Percentiles rank a stretch among this genome's conserved stretches.
These are phyloP conservation scores for Chondrus crispus DNA, from an alignment of 23 red algal genomes.

Conservation along the genomic window DNA sequence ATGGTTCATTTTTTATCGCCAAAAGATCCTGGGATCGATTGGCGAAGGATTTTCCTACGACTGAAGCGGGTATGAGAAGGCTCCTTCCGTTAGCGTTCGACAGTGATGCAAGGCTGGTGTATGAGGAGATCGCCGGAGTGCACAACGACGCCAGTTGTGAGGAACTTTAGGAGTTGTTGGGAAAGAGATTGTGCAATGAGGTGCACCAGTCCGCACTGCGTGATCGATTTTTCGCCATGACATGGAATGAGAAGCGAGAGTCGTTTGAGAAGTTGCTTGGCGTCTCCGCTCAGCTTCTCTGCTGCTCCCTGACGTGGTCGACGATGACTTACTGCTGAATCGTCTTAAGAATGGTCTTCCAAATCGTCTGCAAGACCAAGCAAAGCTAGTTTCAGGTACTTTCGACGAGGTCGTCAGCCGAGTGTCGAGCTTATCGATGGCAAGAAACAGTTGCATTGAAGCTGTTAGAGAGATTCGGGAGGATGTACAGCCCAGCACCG, in stretches of 20 bases:
- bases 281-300: background rate
- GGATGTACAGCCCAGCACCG: background rate
- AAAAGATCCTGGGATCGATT: background rate
- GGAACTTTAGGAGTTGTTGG: background rate
- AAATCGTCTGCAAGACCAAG: background rate
- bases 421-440: background rate
- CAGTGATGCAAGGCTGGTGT: background rate
- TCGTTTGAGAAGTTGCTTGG: background rate
- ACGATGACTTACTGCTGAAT: background rate
- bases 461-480: background rate
- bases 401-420: background rate
- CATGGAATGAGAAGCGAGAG: slow-evolving; percentile 14
- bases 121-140: background rate
- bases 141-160: no score
- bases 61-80: background rate
- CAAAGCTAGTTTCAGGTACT: background rate
- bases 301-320: background rate
- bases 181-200: background rate
- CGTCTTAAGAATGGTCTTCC: background rate
- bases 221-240: background rate
- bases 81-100: background rate
- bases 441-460: background rate
- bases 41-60: background rate
- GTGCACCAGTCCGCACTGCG: background rate
- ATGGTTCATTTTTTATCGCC: background rate